Evolutionary conservation across 805 yeast genomes (phyloP).

Genomic region (Blastobotrys muscicola): DNA sequence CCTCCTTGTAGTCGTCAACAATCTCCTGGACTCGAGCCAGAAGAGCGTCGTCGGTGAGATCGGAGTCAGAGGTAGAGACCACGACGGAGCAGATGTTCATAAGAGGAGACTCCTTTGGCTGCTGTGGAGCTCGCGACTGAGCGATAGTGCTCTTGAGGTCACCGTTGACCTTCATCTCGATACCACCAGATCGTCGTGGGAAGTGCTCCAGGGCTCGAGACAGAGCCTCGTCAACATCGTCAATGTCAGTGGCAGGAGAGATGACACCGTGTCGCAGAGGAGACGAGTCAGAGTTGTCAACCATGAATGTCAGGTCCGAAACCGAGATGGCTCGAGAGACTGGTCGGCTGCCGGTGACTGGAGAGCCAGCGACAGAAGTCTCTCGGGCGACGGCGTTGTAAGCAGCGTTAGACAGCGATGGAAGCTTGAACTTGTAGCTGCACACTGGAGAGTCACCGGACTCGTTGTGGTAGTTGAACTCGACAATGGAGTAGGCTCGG

Average conservation of each 20-base stretch:
- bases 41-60: slow-evolving; percentile 58
- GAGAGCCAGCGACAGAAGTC: slow-evolving; percentile 23
- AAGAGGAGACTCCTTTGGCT: slow-evolving; percentile 23
- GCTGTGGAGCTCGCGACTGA: slow-evolving; percentile 32
- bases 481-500: slow-evolving; percentile 86
- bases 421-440: slow-evolving; percentile 84
- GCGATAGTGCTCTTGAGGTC: slow-evolving; percentile 32
- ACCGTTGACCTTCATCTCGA: slow-evolving; percentile 29
- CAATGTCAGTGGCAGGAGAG: slow-evolving; percentile 71
- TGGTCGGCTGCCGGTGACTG: slow-evolving; percentile 14
- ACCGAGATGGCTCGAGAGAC: slow-evolving; percentile 70
- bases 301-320: slow-evolving; percentile 81
- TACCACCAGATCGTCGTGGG: slow-evolving; percentile 36
- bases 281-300: slow-evolving; percentile 50
- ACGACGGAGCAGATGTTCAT: slow-evolving; percentile 79
- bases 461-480: slow-evolving; percentile 50
- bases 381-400: slow-evolving; percentile 44
- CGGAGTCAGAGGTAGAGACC: slow-evolving; percentile 65
- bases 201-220: slow-evolving; percentile 64
- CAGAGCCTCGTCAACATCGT: slow-evolving; percentile 81
- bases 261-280: slow-evolving; percentile 79
- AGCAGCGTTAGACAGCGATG: slow-evolving; percentile 60
- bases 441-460: slow-evolving; percentile 50
- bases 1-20: slow-evolving; percentile 59
- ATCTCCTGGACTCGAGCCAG: slow-evolving; percentile 53